These are phyloP conservation scores for Serendipita sp. DNA, from an alignment of 768 basidiomycete genomes.

Conservation along the genomic window DNA sequence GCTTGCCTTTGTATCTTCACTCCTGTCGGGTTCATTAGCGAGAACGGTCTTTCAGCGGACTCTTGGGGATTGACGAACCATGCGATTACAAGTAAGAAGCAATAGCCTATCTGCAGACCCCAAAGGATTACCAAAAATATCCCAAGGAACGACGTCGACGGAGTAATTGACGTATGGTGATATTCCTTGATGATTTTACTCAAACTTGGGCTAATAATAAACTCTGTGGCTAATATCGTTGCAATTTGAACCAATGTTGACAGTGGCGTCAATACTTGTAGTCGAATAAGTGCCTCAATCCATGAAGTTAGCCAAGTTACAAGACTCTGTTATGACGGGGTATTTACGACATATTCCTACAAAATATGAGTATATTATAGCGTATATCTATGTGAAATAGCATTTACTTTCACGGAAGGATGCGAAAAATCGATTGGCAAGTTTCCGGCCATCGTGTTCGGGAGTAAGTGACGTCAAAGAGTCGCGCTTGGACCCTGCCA, in stretches of 20 bases:
- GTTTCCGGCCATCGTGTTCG: conserved; percentile 19
- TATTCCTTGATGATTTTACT: conserved; percentile 31
- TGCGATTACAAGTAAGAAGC: conserved; percentile 55
- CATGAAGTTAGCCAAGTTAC: background rate
- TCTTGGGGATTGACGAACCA: conserved; percentile 25
- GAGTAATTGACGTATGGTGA: conserved; percentile 59
- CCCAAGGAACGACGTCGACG: conserved; percentile 39
- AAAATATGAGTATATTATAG: background rate
- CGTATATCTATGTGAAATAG: conserved; percentile 24
- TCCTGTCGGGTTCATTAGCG: background rate
- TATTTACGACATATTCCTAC: background rate
- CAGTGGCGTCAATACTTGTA: conserved; percentile 79
- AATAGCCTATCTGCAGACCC: conserved; percentile 64
- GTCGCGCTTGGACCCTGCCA: conserved; percentile 9
- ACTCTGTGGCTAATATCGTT: conserved; percentile 47
- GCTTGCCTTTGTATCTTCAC: conserved; percentile 60
- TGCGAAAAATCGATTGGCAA: conserved; percentile 43
- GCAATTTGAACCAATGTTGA: conserved; percentile 71
- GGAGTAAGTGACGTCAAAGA: conserved; percentile 4
- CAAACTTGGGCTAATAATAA: conserved; percentile 51
- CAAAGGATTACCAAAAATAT: conserved; percentile 47
- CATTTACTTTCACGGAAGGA: conserved; percentile 50
- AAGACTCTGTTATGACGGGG: background rate
- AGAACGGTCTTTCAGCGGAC: background rate
- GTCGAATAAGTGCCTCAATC: conserved; percentile 24